Conservation (phyloP, 2,329 filamentous ascomycete species). For the Ophiostoma fasciatum region DNA sequence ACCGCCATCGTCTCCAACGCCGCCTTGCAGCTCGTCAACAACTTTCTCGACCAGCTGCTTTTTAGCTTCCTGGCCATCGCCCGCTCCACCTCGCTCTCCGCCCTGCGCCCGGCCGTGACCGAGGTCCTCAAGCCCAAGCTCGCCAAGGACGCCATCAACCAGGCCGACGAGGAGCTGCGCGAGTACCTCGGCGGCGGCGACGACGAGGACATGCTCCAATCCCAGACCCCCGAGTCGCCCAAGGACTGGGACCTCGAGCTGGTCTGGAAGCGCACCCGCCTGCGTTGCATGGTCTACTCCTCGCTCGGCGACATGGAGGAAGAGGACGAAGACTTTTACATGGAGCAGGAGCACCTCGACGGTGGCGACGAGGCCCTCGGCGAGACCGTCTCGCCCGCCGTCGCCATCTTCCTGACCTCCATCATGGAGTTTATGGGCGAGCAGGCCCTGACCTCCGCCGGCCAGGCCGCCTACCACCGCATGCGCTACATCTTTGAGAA, state of each 20-base stretch:
- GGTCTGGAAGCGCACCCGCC: constrained; percentile 81
- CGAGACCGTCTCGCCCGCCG: constrained; percentile 69
- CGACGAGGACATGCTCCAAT: constrained; percentile 52
- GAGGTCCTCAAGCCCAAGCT: constrained; percentile 84
- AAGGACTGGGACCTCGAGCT: constrained; percentile 78
- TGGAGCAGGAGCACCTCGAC: constrained; percentile 63
- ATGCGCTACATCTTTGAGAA: constrained; percentile 44
- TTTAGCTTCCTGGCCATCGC: constrained; percentile 78
- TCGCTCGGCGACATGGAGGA: constrained; percentile 94
- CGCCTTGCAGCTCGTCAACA: constrained; percentile 70
- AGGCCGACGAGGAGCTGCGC: constrained; percentile 37
- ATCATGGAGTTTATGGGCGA: constrained; percentile 91
- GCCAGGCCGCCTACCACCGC: constrained; percentile 66
- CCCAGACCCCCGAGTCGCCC: constrained; percentile 33
- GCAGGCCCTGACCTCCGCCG: constrained; percentile 73
- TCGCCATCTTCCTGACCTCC: constrained; percentile 90
- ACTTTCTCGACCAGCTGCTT: constrained; percentile 83
- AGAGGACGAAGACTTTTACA: constrained; percentile 84
- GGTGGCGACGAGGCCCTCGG: constrained; percentile 41
- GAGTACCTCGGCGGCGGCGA: constrained; percentile 74
- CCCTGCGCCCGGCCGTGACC: constrained; percentile 65
- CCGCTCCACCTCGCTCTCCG: constrained; percentile 59
- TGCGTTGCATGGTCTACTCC: constrained; percentile 97
- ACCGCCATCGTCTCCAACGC: constrained; percentile 57
- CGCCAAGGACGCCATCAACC: constrained; percentile 45